phyloP scores from a whole-genome alignment of 2,329 filamentous ascomycete species.

The Trichophyton verrucosum region DNA sequence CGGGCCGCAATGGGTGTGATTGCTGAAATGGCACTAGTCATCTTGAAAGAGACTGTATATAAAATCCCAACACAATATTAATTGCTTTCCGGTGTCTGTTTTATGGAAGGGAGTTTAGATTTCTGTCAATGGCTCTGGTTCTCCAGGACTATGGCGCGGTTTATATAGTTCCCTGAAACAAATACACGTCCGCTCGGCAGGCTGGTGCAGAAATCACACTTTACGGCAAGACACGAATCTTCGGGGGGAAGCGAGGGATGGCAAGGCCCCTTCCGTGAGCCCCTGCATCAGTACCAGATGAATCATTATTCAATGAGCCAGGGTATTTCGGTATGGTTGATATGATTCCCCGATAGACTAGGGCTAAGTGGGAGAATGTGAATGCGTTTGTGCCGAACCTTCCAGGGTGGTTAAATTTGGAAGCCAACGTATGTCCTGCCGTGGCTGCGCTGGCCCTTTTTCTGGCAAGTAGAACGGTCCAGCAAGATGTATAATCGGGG shows the following conservation, averaged over 20 bases:
- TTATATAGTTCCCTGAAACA: too few relatives aligned
- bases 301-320: background rate
- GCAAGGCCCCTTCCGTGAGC: background rate
- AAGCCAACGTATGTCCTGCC: background rate
- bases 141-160: too few relatives aligned
- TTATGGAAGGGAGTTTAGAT: background rate
- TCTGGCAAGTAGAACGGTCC: background rate
- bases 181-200: too few relatives aligned
- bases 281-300: background rate
- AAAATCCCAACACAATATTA: background rate
- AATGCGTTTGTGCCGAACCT: background rate
- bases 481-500: background rate
- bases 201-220: background rate
- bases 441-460: background rate
- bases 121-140: background rate
- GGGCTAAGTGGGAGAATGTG: background rate
- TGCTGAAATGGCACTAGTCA: background rate
- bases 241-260: background rate
- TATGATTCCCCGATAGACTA: background rate
- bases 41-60: background rate
- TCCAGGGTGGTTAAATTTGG: background rate
- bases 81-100: background rate
- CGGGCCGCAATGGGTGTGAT: background rate
- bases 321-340: background rate
- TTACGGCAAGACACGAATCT: background rate